Evolutionary conservation across 2,329 filamentous ascomycete genomes (phyloP).

Genomic region (Ophiostoma tasmaniense): DNA sequence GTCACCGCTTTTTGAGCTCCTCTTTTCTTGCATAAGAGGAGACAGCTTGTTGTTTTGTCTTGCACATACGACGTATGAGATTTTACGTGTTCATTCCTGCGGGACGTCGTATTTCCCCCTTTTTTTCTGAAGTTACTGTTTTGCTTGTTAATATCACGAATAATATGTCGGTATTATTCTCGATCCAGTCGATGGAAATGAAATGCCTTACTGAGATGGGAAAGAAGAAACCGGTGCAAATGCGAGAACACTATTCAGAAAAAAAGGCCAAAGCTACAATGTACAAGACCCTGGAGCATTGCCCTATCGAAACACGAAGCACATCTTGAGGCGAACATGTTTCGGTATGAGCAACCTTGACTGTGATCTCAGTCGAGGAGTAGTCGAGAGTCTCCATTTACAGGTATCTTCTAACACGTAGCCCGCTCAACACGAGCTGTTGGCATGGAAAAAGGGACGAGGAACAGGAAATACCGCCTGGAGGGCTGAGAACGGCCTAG

Average conservation of each 20-base stretch:
- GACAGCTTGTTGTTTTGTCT: neutral
- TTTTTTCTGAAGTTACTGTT: neutral
- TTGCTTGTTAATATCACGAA: neutral
- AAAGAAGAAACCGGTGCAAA: neutral
- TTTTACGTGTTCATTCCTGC: neutral
- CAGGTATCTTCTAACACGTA: neutral
- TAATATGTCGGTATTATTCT: neutral
- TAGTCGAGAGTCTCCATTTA: neutral
- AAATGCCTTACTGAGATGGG: neutral
- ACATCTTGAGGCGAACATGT: neutral
- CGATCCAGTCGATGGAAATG: neutral
- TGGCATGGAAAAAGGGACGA: neutral
- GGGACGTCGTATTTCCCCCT: neutral
- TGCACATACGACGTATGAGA: conserved; percentile 2
- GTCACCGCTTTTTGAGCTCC: conserved; percentile 7
- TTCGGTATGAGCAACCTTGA: neutral
- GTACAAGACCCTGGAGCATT: neutral
- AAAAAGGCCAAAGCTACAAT: neutral
- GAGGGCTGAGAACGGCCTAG: too few relatives aligned
- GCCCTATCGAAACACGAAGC: neutral
- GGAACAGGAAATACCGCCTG: neutral
- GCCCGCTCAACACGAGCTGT: neutral
- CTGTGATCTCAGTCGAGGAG: neutral
- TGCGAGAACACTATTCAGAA: neutral
- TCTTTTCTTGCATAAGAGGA: conserved; percentile 5